Percentiles rank a stretch among this genome's conserved stretches.
Conservation (phyloP, 2,329 filamentous ascomycete genomes). For the Aspergillus oerlinghausenensis region DNA sequence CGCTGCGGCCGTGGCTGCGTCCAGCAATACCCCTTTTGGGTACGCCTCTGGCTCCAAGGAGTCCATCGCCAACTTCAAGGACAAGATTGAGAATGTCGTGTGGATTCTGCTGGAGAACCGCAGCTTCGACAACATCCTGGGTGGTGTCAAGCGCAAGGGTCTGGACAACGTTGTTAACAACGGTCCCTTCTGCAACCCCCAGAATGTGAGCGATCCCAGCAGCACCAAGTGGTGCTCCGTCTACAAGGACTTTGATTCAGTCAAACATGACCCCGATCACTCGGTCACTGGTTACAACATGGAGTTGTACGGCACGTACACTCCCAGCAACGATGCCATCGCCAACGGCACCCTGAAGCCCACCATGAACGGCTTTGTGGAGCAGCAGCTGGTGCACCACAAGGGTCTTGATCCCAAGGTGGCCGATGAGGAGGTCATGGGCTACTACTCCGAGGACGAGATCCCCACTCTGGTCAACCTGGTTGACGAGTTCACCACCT, state of each 20-base stretch:
- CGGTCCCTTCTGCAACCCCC: conserved; percentile 38
- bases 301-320: conserved; percentile 38
- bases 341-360: conserved; percentile 23
- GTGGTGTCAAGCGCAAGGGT: conserved; percentile 33
- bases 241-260: conserved; percentile 36
- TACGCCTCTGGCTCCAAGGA: conserved; percentile 27
- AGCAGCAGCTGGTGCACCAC: conserved; percentile 34
- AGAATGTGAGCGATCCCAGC: conserved; percentile 25
- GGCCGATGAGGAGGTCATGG: conserved; percentile 33
- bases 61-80: conserved; percentile 29
- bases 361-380: conserved; percentile 33
- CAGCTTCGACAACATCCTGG: conserved; percentile 37
- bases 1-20: conserved; percentile 1
- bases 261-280: conserved; percentile 39
- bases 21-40: not conserved
- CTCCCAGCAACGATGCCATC: conserved; percentile 32
- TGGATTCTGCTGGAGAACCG: conserved; percentile 37
- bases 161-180: conserved; percentile 38
- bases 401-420: conserved; percentile 22
- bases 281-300: conserved; percentile 38
- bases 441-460: conserved; percentile 40
- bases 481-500: conserved; percentile 36
- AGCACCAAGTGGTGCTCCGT: conserved; percentile 22
- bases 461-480: conserved; percentile 36
- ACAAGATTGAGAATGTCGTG: conserved; percentile 32